Conservation (phyloP, 2,329 filamentous ascomycete species). For the Sclerotinia nivalis region DNA sequence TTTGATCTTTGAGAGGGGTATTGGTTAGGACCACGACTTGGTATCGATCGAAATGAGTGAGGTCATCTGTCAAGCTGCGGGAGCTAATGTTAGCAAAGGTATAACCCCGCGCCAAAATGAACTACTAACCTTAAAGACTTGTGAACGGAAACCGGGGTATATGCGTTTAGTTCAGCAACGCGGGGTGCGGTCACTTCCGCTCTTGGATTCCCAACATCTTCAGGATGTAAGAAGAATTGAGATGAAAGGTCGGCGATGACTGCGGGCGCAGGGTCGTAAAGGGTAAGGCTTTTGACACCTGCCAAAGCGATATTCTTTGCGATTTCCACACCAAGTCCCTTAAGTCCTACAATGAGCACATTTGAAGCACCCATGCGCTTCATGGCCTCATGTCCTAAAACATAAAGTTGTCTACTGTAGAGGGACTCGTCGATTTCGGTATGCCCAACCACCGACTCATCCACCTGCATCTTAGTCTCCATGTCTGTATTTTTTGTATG, state of each 20-base stretch:
- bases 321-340: slow-evolving; percentile 94
- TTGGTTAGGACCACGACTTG: slow-evolving; percentile 91
- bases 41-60: slow-evolving; percentile 83
- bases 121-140: slow-evolving; percentile 52
- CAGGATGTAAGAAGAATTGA: slow-evolving; percentile 90
- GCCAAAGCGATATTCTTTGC: slow-evolving; percentile 98
- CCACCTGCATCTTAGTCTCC: slow-evolving; percentile 65
- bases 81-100: slow-evolving; percentile 27
- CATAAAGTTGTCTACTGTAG: slow-evolving; percentile 73
- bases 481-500: slow-evolving; percentile 59
- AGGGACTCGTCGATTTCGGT: slow-evolving; percentile 71
- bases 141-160: slow-evolving; percentile 86
- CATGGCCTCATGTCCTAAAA: slow-evolving; percentile 80
- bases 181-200: slow-evolving; percentile 84
- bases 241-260: slow-evolving; percentile 88
- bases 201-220: slow-evolving; percentile 89
- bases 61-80: slow-evolving; percentile 68
- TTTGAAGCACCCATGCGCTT: slow-evolving; percentile 98
- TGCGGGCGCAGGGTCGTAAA: slow-evolving; percentile 85
- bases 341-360: slow-evolving; percentile 85
- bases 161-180: slow-evolving; percentile 92
- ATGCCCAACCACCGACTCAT: slow-evolving; percentile 56
- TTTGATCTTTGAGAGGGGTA: slow-evolving; percentile 76
- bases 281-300: slow-evolving; percentile 93
- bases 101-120: not conserved